A percentile compares a stretch with the other conserved stretches of the same genome.
These are phyloP conservation scores for Saccharomycopsis fodiens DNA, from an alignment of 805 yeast genomes.

Conservation along the genomic window DNA sequence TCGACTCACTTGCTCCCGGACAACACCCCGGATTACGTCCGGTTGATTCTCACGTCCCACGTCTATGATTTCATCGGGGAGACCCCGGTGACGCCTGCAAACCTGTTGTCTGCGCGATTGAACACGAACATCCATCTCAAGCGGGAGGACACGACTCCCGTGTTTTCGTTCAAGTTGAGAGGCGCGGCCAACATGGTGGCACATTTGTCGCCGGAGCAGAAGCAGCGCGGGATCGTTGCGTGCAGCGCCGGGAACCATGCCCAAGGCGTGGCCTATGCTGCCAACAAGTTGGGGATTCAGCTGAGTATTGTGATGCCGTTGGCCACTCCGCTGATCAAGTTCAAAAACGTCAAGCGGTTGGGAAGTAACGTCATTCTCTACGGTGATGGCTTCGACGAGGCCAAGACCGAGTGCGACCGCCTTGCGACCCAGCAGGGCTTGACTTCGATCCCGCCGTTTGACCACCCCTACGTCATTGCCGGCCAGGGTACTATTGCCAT, in stretches of 20 bases:
- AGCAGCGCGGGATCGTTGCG: slow-evolving; percentile 85
- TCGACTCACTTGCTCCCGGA: slow-evolving; percentile 36
- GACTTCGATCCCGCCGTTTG: slow-evolving; percentile 95
- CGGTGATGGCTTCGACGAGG: slow-evolving; percentile 95
- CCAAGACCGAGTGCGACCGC: slow-evolving; percentile 82
- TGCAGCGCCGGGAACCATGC: slow-evolving; percentile 99
- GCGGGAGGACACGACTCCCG: slow-evolving; percentile 91
- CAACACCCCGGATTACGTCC: slow-evolving; percentile 87
- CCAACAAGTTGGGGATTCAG: slow-evolving; percentile 75
- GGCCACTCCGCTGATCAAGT: slow-evolving; percentile 93
- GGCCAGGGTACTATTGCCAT: slow-evolving; percentile 98
- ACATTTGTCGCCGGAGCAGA: slow-evolving; percentile 50
- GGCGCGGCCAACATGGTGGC: slow-evolving; percentile 99
- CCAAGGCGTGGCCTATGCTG: slow-evolving; percentile 95
- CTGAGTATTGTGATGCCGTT: slow-evolving; percentile 98
- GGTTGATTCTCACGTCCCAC: slow-evolving; percentile 81
- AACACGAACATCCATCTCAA: slow-evolving; percentile 73
- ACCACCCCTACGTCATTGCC: slow-evolving; percentile 96
- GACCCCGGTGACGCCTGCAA: slow-evolving; percentile 75
- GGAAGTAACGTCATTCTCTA: slow-evolving; percentile 90
- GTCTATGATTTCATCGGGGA: slow-evolving; percentile 94
- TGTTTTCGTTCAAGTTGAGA: slow-evolving; percentile 89
- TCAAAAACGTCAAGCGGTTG: slow-evolving; percentile 79
- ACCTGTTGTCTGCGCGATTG: slow-evolving; percentile 63
- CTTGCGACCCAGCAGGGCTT: slow-evolving; percentile 61